Evolutionary conservation across 2,329 filamentous ascomycete species (phyloP).

Genomic region (Alternaria tenuissima): DNA sequence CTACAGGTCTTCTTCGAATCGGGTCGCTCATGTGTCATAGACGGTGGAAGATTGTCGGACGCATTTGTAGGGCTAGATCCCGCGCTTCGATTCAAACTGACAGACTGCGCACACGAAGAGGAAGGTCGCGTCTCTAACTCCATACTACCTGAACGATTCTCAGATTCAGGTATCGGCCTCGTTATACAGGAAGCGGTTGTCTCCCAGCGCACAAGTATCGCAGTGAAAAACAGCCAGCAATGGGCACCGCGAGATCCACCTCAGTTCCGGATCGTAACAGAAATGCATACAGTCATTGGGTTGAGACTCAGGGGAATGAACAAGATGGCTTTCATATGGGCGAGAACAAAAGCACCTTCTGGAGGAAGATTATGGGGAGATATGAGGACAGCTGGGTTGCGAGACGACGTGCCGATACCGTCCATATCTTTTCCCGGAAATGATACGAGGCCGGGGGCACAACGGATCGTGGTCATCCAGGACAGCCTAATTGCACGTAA

Average conservation of each 20-base stretch:
- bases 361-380: constrained; percentile 28
- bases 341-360: constrained; percentile 6
- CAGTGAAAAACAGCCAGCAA: constrained; percentile 14
- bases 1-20: constrained; percentile 44
- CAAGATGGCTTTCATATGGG: constrained; percentile 35
- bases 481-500: constrained; percentile 27
- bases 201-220: constrained; percentile 33
- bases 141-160: constrained; percentile 26
- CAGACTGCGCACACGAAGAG: constrained; percentile 39
- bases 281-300: constrained; percentile 36
- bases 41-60: constrained; percentile 22
- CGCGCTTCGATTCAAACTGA: constrained; percentile 37
- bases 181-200: constrained; percentile 30
- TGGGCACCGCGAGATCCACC: constrained; percentile 1
- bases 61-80: constrained; percentile 35
- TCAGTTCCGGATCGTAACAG: constrained; percentile 16
- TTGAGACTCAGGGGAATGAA: constrained; percentile 38
- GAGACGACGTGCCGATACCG: constrained; percentile 32
- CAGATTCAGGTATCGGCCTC: constrained; percentile 18
- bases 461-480: constrained; percentile 27
- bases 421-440: constrained; percentile 23
- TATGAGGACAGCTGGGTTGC: constrained; percentile 30
- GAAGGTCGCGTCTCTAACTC: constrained; percentile 28
- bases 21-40: constrained; percentile 37
- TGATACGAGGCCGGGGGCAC: constrained; percentile 18